Evolutionary conservation across 768 basidiomycete species (phyloP), one percentile per base, ranked within the genome.

Genomic region (Lentinula boryana): DNA sequence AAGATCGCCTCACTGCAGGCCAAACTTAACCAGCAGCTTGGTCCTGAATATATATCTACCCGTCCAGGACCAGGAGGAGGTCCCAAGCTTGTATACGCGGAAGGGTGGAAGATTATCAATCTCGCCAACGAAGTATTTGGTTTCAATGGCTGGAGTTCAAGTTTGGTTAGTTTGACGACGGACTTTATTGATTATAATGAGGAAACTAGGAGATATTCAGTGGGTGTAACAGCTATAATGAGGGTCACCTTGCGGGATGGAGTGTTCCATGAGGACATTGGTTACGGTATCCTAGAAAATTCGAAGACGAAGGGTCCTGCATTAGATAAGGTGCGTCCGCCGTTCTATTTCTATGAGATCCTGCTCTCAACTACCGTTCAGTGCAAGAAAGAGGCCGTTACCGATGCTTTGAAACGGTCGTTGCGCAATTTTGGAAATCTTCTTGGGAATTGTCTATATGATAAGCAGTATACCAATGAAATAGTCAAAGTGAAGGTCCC

Each of bases 331-430:
- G 96, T 95, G 63, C 62, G 82, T 72, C 43, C 15, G 36, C 27
- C 50, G 21, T 27, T 27, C 12, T 62, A 3, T 10, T 38, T 27
- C 43, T 35, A 2, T 16, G 16, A 56, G 40, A 43, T 21, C 16
- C 44, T 18, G 52, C 21, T 63, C 55, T 53, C 49, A 41, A 51
- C 9, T 36, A 21, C 23, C 60, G 6, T 40, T 38, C 66, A 99
- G 97, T 94, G 92, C 70, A 98, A 98, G 80, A 99, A 99, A 67
- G 97, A 98, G 70, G 95, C 97, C 1, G 88, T 98, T 0, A 99
- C 97, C 0, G 97, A 99, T 66, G 96, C 82, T 0, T 76, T 96
- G 58, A 99, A 99, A 73, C 87, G 96, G 35, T 85, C 94, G 1
- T 79, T 99, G 8, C 81, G 93, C 27, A 93, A 86, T 64, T 99